These are phyloP conservation scores for Phytophthora megakarya DNA, from an alignment of 352 stramenopile genomes.

Conservation along the genomic window DNA sequence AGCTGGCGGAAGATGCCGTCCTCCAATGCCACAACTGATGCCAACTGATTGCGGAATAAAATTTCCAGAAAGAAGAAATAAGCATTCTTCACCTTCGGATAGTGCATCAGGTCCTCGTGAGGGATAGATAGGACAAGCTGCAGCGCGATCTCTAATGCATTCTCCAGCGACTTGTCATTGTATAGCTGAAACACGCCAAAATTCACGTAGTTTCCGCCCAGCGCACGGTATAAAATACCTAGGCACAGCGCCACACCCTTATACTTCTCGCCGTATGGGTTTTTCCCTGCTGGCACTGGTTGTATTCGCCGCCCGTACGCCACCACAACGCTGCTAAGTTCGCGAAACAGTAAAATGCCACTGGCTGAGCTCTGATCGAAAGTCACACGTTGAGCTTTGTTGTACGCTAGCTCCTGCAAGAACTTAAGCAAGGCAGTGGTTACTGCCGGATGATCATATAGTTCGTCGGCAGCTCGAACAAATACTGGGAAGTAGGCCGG, in stretches of 20 bases:
- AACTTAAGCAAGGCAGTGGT: slow-evolving; percentile 98
- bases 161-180: slow-evolving; percentile 95
- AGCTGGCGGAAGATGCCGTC: slow-evolving; percentile 95
- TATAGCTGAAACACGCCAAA: slow-evolving; percentile 99
- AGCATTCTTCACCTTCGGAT: slow-evolving; percentile 97
- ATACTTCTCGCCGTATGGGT: slow-evolving; percentile 97
- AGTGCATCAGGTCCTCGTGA: slow-evolving; percentile 95
- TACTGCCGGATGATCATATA: slow-evolving; percentile 93
- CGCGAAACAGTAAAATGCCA: slow-evolving; percentile 97
- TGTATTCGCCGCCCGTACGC: slow-evolving; percentile 93
- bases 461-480: slow-evolving; percentile 92
- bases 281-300: slow-evolving; percentile 78
- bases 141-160: slow-evolving; percentile 94
- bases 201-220: slow-evolving; percentile 97
- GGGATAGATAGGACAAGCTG: slow-evolving; percentile 96
- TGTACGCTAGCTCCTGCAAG: slow-evolving; percentile 94
- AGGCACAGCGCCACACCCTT: slow-evolving; percentile 97
- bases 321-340: slow-evolving; percentile 95
- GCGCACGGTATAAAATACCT: slow-evolving; percentile 86
- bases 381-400: slow-evolving; percentile 97
- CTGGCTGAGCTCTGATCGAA: slow-evolving; percentile 98
- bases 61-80: slow-evolving; percentile 99
- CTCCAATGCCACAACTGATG: slow-evolving; percentile 93
- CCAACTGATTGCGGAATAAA: slow-evolving; percentile 97
- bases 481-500: slow-evolving; percentile 96